These are phyloP conservation scores for Agaricus sinodeliciosus DNA, from an alignment of 768 basidiomycete genomes.

Conservation along the genomic window DNA sequence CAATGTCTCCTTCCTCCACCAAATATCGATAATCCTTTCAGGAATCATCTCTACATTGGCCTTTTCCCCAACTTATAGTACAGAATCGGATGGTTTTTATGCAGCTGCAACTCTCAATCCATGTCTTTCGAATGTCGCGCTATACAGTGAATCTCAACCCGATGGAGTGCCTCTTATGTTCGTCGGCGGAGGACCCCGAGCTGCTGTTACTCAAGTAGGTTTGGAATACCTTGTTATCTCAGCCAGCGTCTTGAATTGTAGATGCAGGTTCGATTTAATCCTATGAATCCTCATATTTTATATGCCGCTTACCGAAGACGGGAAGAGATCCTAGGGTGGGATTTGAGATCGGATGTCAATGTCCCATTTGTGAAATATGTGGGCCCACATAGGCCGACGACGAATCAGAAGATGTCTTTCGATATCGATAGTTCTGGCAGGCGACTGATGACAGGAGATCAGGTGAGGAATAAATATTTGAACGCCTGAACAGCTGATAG, in stretches of 20 bases:
- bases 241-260: background rate
- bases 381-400: constrained; percentile 17
- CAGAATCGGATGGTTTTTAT: constrained; percentile 43
- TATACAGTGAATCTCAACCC: constrained; percentile 58
- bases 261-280: constrained; percentile 55
- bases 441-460: constrained; percentile 60
- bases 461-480: constrained; percentile 31
- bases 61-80: constrained; percentile 58
- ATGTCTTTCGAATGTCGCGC: constrained; percentile 48
- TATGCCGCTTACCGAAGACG: constrained; percentile 74
- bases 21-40: constrained; percentile 20
- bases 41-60: constrained; percentile 85
- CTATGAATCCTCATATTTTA: constrained; percentile 58
- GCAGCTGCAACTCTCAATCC: constrained; percentile 75
- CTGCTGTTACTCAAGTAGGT: constrained; percentile 50
- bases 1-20: background rate
- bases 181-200: constrained; percentile 47
- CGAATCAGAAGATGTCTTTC: constrained; percentile 78
- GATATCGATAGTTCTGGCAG: constrained; percentile 66
- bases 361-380: constrained; percentile 33
- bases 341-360: constrained; percentile 55
- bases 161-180: constrained; percentile 47
- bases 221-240: background rate
- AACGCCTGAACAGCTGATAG: background rate
- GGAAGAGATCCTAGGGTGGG: constrained; percentile 68